Base-by-base conservation (phyloP, 768 basidiomycete species). In the Russula griseocarnosa region DNA sequence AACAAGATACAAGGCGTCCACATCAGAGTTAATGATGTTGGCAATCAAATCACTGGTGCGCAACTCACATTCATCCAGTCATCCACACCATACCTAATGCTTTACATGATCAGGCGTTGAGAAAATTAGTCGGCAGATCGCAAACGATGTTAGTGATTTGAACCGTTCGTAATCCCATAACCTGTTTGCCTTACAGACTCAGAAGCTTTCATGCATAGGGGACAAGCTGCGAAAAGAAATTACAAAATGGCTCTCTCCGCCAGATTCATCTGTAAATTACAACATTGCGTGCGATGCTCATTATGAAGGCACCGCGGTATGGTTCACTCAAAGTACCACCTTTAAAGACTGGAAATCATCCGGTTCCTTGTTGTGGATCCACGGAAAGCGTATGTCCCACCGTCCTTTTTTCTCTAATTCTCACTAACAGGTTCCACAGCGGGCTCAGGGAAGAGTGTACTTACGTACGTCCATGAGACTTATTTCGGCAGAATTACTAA, bases 401-500 rank as follows among this genome's bases (percentile, higher is more conserved):
- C 49, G 36, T 28, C 11, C 8, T 8, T 13, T 11, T 11, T 13
- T 5, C 22, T 16, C 10, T 36, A 6, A 9, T 42, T 52, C 20
- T 28, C 42, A 14, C n/a, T 52, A 34, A 36, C 30, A 10, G 28
- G 2, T 30, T 22, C 28, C 22, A 42, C 6, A 52, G 50, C 59
- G 6, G 50, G 59, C 11, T 52, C 59, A 3, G 59, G 50, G 11
- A 60, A 60, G 28, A 42, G 38, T n/a, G 26, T 60, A 13, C 38
- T 60, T 6, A 52, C 5, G 50, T 60, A 42, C 11, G 50, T 30
- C 50, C 3, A 8, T 13, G 2, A 14, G 20, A 7, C 22, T 36
- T 1, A 9, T 5, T 26, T 49, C 26, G 32, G 18, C 22, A 50
- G 9, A 34, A 16, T 11, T n/a, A 46, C 10, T 46, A 1, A 58